Evolutionary conservation across 192 early-diverging fungal genomes (phyloP).

Genomic region (Backusella sp.): DNA sequence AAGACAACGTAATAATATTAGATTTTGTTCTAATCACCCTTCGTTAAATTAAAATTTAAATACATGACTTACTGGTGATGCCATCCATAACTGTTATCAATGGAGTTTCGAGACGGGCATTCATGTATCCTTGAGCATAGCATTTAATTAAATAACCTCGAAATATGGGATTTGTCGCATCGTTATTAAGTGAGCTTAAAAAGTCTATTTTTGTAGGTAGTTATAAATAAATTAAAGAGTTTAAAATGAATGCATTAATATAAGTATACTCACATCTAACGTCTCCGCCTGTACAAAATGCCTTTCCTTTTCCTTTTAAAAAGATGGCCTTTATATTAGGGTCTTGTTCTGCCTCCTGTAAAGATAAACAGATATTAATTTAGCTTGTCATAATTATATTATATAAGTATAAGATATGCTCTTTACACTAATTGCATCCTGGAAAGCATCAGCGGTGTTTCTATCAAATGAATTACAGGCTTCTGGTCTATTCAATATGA

Average conservation of each 20-base stretch:
- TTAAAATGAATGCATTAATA: not conserved
- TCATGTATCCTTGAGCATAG: conserved; percentile 87
- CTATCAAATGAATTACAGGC: not conserved
- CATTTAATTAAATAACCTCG: conserved; percentile 41
- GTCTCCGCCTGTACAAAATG: conserved; percentile 92
- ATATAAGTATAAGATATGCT: not conserved
- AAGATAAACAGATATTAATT: not conserved
- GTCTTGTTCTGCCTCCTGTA: not conserved
- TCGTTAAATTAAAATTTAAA: conserved; percentile 35
- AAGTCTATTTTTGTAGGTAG: not conserved
- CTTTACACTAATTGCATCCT: not conserved
- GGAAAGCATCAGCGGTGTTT: not conserved
- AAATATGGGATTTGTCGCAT: not conserved
- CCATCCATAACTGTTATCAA: conserved; percentile 87
- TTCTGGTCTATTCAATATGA: not conserved
- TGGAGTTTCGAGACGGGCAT: conserved; percentile 83
- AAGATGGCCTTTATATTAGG: conserved; percentile 70
- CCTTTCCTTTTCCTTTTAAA: conserved; percentile 65
- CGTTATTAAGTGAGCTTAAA: not conserved
- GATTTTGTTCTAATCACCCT: not conserved
- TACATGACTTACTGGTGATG: conserved; percentile 58
- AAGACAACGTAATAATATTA: no score
- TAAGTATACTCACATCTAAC: conserved; percentile 48
- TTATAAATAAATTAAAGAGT: no score
- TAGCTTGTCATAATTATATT: no score